Conservation (phyloP, 352 stramenopile species). For the Blastocystis sp. region DNA sequence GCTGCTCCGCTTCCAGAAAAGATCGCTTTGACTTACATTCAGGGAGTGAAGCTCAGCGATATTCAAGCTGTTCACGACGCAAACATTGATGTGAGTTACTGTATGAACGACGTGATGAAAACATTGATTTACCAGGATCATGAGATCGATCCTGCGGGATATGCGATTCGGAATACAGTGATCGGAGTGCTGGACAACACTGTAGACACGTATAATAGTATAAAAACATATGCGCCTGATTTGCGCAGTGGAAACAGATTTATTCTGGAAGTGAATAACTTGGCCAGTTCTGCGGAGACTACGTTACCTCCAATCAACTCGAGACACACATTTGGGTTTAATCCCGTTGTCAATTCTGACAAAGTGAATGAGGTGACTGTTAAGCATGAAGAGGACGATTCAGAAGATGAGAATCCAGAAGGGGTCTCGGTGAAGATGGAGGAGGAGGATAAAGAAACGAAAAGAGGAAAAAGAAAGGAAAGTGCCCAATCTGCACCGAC, state of each 20-base stretch:
- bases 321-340: background rate
- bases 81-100: background rate
- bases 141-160: slow-evolving; percentile 40
- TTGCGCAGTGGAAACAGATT: background rate
- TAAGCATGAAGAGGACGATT: background rate
- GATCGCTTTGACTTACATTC: background rate
- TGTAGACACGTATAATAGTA: background rate
- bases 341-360: background rate
- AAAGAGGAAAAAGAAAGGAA: background rate
- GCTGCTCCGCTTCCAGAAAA: background rate
- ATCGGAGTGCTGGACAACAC: slow-evolving; percentile 17
- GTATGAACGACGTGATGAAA: slow-evolving; percentile 56
- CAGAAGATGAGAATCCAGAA: background rate
- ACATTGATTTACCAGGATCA: slow-evolving; percentile 32
- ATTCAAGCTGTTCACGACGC: background rate
- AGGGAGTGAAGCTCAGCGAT: background rate
- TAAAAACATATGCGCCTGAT: background rate
- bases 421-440: background rate
- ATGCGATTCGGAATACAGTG: slow-evolving; percentile 7
- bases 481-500: background rate
- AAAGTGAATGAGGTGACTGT: background rate
- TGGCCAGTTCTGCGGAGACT: background rate
- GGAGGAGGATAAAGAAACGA: background rate
- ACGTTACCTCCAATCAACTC: background rate
- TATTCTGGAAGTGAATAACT: background rate